Evolutionary conservation across 768 basidiomycete species (phyloP).

Genomic region (Crassisporium funariophilum): DNA sequence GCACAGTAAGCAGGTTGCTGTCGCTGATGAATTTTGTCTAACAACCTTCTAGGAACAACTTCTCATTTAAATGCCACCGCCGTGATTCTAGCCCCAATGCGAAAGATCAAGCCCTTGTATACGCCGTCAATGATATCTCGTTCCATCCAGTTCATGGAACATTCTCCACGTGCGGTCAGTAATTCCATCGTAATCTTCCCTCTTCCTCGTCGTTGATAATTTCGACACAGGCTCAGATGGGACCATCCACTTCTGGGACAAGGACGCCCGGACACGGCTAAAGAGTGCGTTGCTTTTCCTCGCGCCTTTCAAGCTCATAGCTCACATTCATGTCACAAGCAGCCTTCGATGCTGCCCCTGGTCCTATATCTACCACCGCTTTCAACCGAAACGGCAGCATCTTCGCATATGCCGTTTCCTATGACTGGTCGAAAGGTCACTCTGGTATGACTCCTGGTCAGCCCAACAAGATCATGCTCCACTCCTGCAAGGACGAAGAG

Average conservation of each 20-base stretch:
- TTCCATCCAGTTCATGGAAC: conserved; percentile 87
- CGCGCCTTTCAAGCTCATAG: not conserved
- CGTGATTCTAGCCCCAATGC: conserved; percentile 55
- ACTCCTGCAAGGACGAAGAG: conserved; percentile 86
- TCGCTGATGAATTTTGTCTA: not conserved
- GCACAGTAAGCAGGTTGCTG: conserved; percentile 46
- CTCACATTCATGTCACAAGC: conserved; percentile 1
- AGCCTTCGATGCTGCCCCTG: conserved; percentile 76
- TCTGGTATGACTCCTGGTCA: conserved; percentile 73
- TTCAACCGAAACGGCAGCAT: conserved; percentile 90
- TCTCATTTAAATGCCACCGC: conserved; percentile 86
- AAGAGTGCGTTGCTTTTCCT: conserved; percentile 59
- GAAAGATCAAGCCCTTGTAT: conserved; percentile 73
- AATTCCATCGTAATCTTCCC: conserved; percentile 11
- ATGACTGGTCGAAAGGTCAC: conserved; percentile 94
- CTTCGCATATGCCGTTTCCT: conserved; percentile 90
- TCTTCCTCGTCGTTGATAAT: conserved; percentile 1
- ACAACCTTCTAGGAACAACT: conserved; percentile 58
- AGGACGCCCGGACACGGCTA: conserved; percentile 87
- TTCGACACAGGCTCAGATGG: conserved; percentile 68
- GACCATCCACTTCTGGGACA: conserved; percentile 93
- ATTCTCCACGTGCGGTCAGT: conserved; percentile 75
- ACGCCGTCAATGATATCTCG: conserved; percentile 82
- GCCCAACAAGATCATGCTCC: conserved; percentile 82
- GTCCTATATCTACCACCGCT: conserved; percentile 75